Percentiles rank a stretch among this genome's conserved stretches.
These are phyloP conservation scores for Trametes cinnabarina DNA, from an alignment of 768 basidiomycete species.

Conservation along the genomic window DNA sequence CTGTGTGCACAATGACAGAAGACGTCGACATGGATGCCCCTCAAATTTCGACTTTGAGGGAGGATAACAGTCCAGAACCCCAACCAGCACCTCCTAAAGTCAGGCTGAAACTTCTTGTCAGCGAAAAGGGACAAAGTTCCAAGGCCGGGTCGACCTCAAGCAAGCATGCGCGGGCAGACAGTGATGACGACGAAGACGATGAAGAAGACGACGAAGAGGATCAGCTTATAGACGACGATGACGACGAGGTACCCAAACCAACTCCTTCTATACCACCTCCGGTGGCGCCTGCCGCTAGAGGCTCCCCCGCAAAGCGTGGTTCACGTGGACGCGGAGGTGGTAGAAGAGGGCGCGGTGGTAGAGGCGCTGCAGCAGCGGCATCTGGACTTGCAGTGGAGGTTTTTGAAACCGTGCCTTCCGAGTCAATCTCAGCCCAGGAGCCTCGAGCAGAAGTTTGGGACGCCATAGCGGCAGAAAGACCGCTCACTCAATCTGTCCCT, in stretches of 20 bases:
- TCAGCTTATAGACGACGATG: slow-evolving; percentile 77
- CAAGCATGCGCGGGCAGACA: slow-evolving; percentile 19
- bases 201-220: slow-evolving; percentile 76
- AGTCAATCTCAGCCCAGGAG: slow-evolving; percentile 23
- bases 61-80: slow-evolving; percentile 66
- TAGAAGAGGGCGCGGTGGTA: slow-evolving; percentile 30
- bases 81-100: slow-evolving; percentile 38
- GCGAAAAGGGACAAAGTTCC: slow-evolving; percentile 41
- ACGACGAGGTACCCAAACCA: slow-evolving; percentile 32
- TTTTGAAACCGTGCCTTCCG: slow-evolving; percentile 41
- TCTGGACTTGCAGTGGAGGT: slow-evolving; percentile 15
- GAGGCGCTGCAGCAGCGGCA: slow-evolving; percentile 10
- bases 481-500: not conserved
- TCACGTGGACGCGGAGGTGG: slow-evolving; percentile 44
- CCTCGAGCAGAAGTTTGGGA: slow-evolving; percentile 18
- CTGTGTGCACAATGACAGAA: slow-evolving; percentile 33
- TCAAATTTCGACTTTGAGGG: slow-evolving; percentile 73
- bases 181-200: slow-evolving; percentile 55
- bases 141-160: slow-evolving; percentile 33
- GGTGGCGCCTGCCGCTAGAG: slow-evolving; percentile 13
- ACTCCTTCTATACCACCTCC: slow-evolving; percentile 25
- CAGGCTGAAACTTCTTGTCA: slow-evolving; percentile 51
- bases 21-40: slow-evolving; percentile 75
- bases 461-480: not conserved
- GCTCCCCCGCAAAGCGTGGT: slow-evolving; percentile 26